Base-by-base conservation (phyloP, 371 early-diverging fungal species). In the Circinella umbellata region DNA sequence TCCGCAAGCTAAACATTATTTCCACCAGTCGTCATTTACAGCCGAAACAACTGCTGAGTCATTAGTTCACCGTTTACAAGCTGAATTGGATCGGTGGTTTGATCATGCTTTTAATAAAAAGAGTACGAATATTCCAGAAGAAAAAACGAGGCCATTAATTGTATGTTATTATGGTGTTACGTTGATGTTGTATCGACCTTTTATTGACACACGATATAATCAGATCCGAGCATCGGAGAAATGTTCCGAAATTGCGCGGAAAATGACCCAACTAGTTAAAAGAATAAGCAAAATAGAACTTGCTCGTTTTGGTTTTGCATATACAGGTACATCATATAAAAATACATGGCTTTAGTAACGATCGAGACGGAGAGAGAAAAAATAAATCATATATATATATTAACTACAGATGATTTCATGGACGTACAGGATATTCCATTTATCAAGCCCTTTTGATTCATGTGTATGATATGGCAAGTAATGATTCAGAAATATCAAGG, bases 111-210 rank as follows among this genome's bases (percentile, higher is more conserved):
- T 34, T 27, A 57, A 84, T n/a, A 51, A 14, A 42, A 42, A 42
- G 1, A 11, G 7, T 13, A n/a, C 5, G 14, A 51, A 4, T 51
- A 15, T 51, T 7, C 1, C 57, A 18, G 57, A 34, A 57, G 57
- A 57, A 57, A 57, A 57, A 34, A n/a, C 57, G 1, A 13, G 89
- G 11, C 83, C 83, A 4, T 37, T 89, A 27, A 85, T 81, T 10
- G 69, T 76, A 3, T 81, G 79, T 49, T 81, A 76, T 59, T 68
- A 75, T 64, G 74, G 75, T 17, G 75, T 81, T 13, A 69, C 74
- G 8, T 75, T 87, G 11, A 62, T 89, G 55, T 66, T 89, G 15
- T 85, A 89, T 67, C 74, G 88, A 20, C 89, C 87, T 0, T 89
- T 79, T 57, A 72, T 82, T 51, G 67, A 67, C 17, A 37, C 48